Conservation (phyloP, 1,139 yeast species). For the Arxiozyma slooffiae region DNA sequence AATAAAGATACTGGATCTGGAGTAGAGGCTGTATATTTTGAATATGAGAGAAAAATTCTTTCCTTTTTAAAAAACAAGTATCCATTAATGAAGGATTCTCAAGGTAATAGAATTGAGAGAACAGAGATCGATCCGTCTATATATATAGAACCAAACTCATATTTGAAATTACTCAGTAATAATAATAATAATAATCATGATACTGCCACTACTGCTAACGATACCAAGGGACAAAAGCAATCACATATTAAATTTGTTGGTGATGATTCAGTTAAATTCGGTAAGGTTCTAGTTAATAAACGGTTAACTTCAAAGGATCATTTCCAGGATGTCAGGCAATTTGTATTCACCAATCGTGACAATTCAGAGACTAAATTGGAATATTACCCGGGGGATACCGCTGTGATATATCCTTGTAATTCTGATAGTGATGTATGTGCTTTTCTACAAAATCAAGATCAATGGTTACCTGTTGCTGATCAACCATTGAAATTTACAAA, state of each 20-base stretch:
- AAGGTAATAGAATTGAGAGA: slow-evolving; percentile 17
- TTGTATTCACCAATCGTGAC: slow-evolving; percentile 34
- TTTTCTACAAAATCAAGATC: slow-evolving; percentile 55
- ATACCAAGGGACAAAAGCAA: background rate
- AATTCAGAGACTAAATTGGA: slow-evolving; percentile 26
- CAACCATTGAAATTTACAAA: slow-evolving; percentile 22
- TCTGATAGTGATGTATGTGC: slow-evolving; percentile 52
- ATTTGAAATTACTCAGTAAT: slow-evolving; percentile 11
- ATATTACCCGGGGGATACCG: slow-evolving; percentile 72
- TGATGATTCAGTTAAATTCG: slow-evolving; percentile 30
- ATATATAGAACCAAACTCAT: slow-evolving; percentile 25
- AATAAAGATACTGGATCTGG: slow-evolving; percentile 54
- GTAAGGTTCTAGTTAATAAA: slow-evolving; percentile 39
- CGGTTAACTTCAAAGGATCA: slow-evolving; percentile 63
- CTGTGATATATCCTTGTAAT: slow-evolving; percentile 69
- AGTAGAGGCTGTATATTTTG: slow-evolving; percentile 62
- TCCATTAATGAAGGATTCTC: slow-evolving; percentile 28
- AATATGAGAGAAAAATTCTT: slow-evolving; percentile 56
- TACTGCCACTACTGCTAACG: background rate
- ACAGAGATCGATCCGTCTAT: slow-evolving; percentile 17
- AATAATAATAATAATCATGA: no score
- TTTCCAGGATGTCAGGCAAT: slow-evolving; percentile 80
- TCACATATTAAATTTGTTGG: slow-evolving; percentile 12
- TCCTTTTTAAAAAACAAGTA: slow-evolving; percentile 34
- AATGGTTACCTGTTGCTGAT: slow-evolving; percentile 65